Evolutionary conservation across 2,329 filamentous ascomycete species (phyloP), one percentile per base, ranked within the genome.

Genomic region (Monascus ruber): DNA sequence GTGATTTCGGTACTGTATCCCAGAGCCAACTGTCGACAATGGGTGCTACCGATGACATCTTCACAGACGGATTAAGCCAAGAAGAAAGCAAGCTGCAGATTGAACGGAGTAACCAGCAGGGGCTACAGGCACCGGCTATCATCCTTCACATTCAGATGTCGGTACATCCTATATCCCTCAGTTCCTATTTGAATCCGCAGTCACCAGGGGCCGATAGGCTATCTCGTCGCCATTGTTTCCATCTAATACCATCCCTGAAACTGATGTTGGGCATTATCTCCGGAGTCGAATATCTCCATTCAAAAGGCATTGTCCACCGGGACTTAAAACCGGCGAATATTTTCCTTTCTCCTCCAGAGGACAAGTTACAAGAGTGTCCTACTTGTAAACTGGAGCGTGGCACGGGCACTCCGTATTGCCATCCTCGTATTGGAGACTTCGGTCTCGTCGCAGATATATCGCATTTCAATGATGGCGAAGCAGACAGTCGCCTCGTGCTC

Each of bases 241-340:
- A 82, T 49, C 50, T 74, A 2, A 53, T 70, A 27, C 68, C 76
- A 0, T 74, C 77, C 0, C 52, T 81, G 2, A 65, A 66, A 27
- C 61, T 83, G 1, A 63, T 83, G n/a, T 57, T 73, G 8, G 69
- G 70, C 1, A 73, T 83, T 26, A 58, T 81, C 1, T 72, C 77
- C 6, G 79, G 79, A 1, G 71, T 83, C 3, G 70, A 78, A 41
- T 82, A 83, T 48, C 65, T 83, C 2, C 79, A 83, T 48, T 59
- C 64, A 0, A 68, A 76, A 42, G 68, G 69, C 5, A 72, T 83
- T 35, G 69, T 81, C 0, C 79, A 83, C 49, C 73, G 79, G 6
- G 79, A 83, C 50, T 64, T 83, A 24, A 83, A 83, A 49, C 79
- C 79, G 0, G 75, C 73, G 3, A 83, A 83, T 47, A 74, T 83